These are phyloP conservation scores for Russula griseocarnosa DNA, from an alignment of 768 basidiomycete species.

Conservation along the genomic window DNA sequence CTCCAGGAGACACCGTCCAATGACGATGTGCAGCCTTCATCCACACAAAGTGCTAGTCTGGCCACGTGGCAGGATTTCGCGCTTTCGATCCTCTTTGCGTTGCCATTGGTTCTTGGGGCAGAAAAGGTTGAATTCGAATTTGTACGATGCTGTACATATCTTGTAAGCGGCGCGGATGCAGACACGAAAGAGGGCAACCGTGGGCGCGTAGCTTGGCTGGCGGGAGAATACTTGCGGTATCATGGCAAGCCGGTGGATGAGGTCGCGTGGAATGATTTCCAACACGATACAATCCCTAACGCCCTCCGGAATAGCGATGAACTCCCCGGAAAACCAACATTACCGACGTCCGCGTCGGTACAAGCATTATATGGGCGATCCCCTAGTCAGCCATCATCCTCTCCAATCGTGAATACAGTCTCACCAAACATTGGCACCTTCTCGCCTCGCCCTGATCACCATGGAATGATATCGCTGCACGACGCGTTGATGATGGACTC, in stretches of 20 bases:
- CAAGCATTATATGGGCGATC: slow-evolving; percentile 52
- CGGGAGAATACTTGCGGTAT: slow-evolving; percentile 57
- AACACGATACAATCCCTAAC: slow-evolving; percentile 48
- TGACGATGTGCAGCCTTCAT: slow-evolving; percentile 21
- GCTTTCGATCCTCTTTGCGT: slow-evolving; percentile 52
- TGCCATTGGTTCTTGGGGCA: slow-evolving; percentile 55
- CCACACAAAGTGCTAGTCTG: slow-evolving; percentile 12
- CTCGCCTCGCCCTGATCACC: slow-evolving; percentile 27
- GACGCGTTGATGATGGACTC: slow-evolving; percentile 15
- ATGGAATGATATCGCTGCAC: slow-evolving; percentile 15
- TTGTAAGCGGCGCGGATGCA: slow-evolving; percentile 53
- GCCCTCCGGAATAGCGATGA: slow-evolving; percentile 29
- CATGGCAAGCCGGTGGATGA: slow-evolving; percentile 52
- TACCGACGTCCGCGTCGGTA: slow-evolving; percentile 48
- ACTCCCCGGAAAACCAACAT: slow-evolving; percentile 29
- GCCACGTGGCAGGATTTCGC: slow-evolving; percentile 60
- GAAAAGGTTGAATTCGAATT: slow-evolving; percentile 67
- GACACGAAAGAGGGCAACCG: slow-evolving; percentile 39
- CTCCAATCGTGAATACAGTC: slow-evolving; percentile 28
- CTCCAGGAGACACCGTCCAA: slow-evolving; percentile 14
- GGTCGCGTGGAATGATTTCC: slow-evolving; percentile 56
- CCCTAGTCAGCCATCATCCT: slow-evolving; percentile 34
- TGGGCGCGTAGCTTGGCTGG: slow-evolving; percentile 58
- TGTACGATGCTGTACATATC: slow-evolving; percentile 58
- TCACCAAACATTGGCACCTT: slow-evolving; percentile 36